Evolutionary conservation across 768 basidiomycete genomes (phyloP), one percentile per base, ranked within the genome.

Genomic region (Pleurotus djamor): DNA sequence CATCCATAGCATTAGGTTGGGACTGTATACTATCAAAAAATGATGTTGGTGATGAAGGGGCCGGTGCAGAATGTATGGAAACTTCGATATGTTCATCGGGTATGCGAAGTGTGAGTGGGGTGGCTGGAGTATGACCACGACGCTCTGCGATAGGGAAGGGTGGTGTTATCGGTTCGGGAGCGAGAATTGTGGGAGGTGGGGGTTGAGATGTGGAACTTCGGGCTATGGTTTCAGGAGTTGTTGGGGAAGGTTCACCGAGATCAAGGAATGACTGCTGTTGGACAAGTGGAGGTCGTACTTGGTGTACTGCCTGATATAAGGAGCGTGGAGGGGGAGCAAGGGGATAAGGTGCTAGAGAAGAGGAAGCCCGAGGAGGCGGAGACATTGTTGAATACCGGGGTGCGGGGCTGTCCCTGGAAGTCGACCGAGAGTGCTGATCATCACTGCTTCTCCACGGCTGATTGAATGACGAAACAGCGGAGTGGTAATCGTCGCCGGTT

Each of bases 11-110:
- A 69, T 87, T 87, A 5, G 83, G 83, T 47, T 88, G 84, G 13
- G 80, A 74, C 64, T 91, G 87, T 48, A 91, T 85, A 61, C 74
- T 82, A 72, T 92, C 89, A 69, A 92, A 91, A 78, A 91, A 91
- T 34, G 84, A 83, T 28, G 84, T 81, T 0, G 87, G 83, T 12
- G 88, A 85, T 5, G 84, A 78, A 2, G 87, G 85, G 12, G 80
- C 82, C 12, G 88, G 87, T 36, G 83, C 86, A 45, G 85, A 84
- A 59, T 83, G 83, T 14, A 87, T 75, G 10, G 76, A 72, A 36
- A 78, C 74, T 32, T 78, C 69, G 37, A 78, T 71, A 57, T 69
- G 71, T 45, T 74, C 72, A 16, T 76, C 64, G 5, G 87, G 83
- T 45, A 83, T 79, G 52, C 79, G 75, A 8, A 86, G 66, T 16